Base-by-base conservation (phyloP, 345 rosid species). In the Eutrema japonicum region DNA sequence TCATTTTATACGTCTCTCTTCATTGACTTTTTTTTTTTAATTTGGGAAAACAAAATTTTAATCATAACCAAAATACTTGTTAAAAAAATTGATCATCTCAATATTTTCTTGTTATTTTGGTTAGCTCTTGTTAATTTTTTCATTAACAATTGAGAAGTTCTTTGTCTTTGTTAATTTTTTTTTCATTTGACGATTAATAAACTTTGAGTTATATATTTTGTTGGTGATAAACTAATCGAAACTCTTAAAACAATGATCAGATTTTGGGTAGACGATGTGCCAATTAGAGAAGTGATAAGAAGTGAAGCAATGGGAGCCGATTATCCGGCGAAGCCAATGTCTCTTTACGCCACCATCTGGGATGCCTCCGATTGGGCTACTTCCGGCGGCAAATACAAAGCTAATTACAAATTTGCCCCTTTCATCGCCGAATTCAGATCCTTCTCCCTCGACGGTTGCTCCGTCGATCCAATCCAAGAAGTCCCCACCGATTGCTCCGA, bases 351-450 rank as follows among this genome's bases (percentile, higher is more conserved):
- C 10, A 92, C 99, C 0, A 90, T 92, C n/a, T 96, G 99, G 99
- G 99, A 96, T 29, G 98, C 90, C 5, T 92, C 99, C 0, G 83
- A 70, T 54, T 95, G 99, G 98, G 97, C 99, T 10, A 92, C 99
- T 4, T 75, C 85, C 0, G 97, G 99, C 1, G 99, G 99, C 0
- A 85, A 79, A 70, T 75, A 72, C 80, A 89, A 87, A 72, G 98
- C 83, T 2, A 74, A 95, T 47, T 90, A 95, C 75, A 83, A 83
- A 55, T 95, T 77, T 67, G 86, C 96, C 1, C 97, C 98, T 0
- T 95, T 95, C 47, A 71, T 80, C 1, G 80, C 96, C 10, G 96
- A 90, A 22, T 95, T 86, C 45, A 87, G 80, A 70, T 87, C 85
- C 5, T 74, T 95, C 7, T 84, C 78, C 8, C 79, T 92, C 0